Percentiles rank a stretch among this genome's conserved stretches.
These are phyloP conservation scores for Talaromyces wortmannii DNA, from an alignment of 495 filamentous ascomycete species.

Conservation along the genomic window DNA sequence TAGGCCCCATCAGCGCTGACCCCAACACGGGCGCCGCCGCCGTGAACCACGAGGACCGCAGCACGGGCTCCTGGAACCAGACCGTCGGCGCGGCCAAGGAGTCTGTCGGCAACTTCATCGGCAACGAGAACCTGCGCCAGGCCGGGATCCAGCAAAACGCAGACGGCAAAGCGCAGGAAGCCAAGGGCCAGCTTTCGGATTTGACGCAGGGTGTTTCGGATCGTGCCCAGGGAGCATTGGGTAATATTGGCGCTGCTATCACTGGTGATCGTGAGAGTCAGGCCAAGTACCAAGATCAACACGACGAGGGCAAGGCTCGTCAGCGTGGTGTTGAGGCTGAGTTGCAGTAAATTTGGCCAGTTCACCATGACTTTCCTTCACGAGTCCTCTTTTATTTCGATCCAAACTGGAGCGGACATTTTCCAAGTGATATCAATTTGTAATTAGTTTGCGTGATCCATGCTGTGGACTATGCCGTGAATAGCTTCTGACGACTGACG, in stretches of 20 bases:
- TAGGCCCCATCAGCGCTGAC: conserved; percentile 57
- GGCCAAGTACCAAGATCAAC: conserved; percentile 53
- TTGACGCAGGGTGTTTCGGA: conserved; percentile 62
- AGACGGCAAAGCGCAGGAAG: conserved; percentile 74
- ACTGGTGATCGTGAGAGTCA: conserved; percentile 64
- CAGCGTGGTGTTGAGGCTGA: conserved; percentile 82
- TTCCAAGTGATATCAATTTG: too few relatives aligned
- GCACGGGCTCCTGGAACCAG: conserved; percentile 75
- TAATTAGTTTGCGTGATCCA: too few relatives aligned
- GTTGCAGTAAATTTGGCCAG: conserved; percentile 34
- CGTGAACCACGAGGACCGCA: conserved; percentile 65
- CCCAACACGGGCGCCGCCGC: conserved; percentile 65
- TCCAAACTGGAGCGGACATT: too few relatives aligned
- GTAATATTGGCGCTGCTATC: conserved; percentile 59
- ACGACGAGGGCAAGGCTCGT: conserved; percentile 80
- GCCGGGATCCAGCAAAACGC: conserved; percentile 72
- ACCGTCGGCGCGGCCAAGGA: conserved; percentile 83
- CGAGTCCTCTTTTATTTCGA: too few relatives aligned
- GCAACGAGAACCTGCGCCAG: conserved; percentile 66
- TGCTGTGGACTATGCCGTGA: too few relatives aligned
- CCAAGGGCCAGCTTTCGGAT: conserved; percentile 76
- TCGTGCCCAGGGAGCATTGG: conserved; percentile 66
- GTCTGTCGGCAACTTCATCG: conserved; percentile 64
- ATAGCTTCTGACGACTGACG: too few relatives aligned
- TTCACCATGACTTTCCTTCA: background rate